Base-by-base conservation (phyloP, 2,329 filamentous ascomycete genomes). In the Botrytis cinerea region DNA sequence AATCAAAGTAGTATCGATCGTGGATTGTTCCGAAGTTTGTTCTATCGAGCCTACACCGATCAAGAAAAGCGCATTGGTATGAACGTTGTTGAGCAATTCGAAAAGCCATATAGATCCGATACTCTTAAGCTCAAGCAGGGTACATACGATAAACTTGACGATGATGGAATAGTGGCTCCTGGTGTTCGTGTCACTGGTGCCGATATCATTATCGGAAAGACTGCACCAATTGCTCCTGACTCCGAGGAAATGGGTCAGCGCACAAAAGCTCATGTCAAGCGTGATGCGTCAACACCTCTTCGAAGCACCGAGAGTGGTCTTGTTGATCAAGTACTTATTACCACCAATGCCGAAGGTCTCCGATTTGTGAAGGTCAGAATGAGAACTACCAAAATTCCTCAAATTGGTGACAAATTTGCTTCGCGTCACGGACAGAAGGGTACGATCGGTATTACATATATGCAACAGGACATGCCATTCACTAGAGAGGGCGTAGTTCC, bases 381-480 rank as follows among this genome's bases (percentile, higher is more conserved):
- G 80, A 89, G 96, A 82, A 98, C 96, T 5, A 99, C 97, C 72
- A 99, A 99, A 87, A 90, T 98, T 60, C 96, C 96, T 0, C 97
- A 99, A 84, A 98, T 99, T 82, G 96, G 96, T 80, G 96, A 99
- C 85, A 99, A 99, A 83, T 99, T 99, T 82, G 97, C 96, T 12
- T 99, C 97, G 79, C 94, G 96, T 84, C 97, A 99, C 89, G 96
- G 96, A 81, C 96, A 99, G 81, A 99, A 99, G 85, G 96, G 96
- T 85, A 99, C 96, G 1, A 98, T 99, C 81, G 97, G 97, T 90
- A 95, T 99, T 77, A 98, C 96, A 1, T 99, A 97, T 83, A 91
- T 95, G 68, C 93, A 97, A 79, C 96, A 99, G 83, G 97, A 99
- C 81, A 99, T 99, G 97, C 97, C 97, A 0, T 99, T 99, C 83